Conservation (phyloP, 75 land plant species). For the Pinus tabuliformis region DNA sequence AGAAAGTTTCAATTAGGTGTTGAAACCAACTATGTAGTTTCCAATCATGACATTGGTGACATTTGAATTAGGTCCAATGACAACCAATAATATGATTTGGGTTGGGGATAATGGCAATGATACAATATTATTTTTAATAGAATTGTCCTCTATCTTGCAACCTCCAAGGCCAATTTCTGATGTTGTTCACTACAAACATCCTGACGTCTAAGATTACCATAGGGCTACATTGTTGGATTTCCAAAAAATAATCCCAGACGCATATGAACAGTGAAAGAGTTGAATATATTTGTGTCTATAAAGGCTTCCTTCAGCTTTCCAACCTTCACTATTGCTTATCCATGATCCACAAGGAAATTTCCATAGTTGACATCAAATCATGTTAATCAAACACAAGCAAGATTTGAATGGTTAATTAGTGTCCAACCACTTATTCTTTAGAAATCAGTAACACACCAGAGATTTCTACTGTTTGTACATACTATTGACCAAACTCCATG, state of each 20-base stretch:
- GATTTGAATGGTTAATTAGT: no score
- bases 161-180: slow-evolving; percentile 32
- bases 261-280: slow-evolving; percentile 76
- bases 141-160: slow-evolving; percentile 38
- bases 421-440: no score
- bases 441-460: no score
- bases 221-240: slow-evolving; percentile 52
- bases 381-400: slow-evolving; percentile 7
- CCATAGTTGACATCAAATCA: slow-evolving; percentile 95
- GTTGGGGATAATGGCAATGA: slow-evolving; percentile 31
- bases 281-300: slow-evolving; percentile 48
- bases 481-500: slow-evolving; percentile 64
- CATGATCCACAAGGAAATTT: slow-evolving; percentile 47
- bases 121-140: slow-evolving; percentile 31
- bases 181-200: slow-evolving; percentile 67
- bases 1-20: not conserved
- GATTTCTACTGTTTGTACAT: no score
- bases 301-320: slow-evolving; percentile 48
- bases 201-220: slow-evolving; percentile 53
- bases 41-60: slow-evolving; percentile 67
- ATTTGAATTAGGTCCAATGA: slow-evolving; percentile 79
- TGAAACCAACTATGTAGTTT: slow-evolving; percentile 71
- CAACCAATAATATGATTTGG: slow-evolving; percentile 45
- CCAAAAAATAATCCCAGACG: slow-evolving; percentile 93
- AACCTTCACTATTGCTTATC: slow-evolving; percentile 42